Evolutionary conservation across 2,329 filamentous ascomycete genomes (phyloP).

Genomic region (Ceratocystis ficicola): DNA sequence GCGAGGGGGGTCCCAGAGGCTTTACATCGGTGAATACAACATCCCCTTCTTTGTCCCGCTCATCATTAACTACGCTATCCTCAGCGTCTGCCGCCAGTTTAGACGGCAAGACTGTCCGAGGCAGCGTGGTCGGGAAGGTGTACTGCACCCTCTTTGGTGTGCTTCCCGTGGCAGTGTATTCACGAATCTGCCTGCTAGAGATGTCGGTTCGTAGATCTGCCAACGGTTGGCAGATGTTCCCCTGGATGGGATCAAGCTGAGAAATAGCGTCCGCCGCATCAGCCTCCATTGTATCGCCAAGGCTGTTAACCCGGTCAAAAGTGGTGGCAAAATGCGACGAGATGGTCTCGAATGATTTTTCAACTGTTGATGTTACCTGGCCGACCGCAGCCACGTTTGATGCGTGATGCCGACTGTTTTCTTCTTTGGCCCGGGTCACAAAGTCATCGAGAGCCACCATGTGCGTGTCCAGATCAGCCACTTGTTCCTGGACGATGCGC

Average conservation of each 20-base stretch:
- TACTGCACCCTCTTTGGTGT: constrained; percentile 77
- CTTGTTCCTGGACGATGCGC: constrained; percentile 78
- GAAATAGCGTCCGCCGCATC: constrained; percentile 48
- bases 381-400: constrained; percentile 56
- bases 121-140: constrained; percentile 65
- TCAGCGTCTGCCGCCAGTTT: constrained; percentile 35
- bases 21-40: constrained; percentile 34
- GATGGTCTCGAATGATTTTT: constrained; percentile 58
- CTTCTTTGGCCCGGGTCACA: constrained; percentile 64
- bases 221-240: constrained; percentile 56
- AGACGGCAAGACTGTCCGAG: constrained; percentile 51
- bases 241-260: constrained; percentile 48
- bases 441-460: constrained; percentile 87
- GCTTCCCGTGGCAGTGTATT: constrained; percentile 74
- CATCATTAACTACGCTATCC: constrained; percentile 23
- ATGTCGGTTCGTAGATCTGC: constrained; percentile 59
- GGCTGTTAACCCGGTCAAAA: constrained; percentile 52
- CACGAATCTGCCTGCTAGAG: constrained; percentile 50
- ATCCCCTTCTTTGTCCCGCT: constrained; percentile 31
- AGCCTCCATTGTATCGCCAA: constrained; percentile 55
- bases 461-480: constrained; percentile 73
- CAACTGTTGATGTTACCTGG: constrained; percentile 53
- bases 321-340: constrained; percentile 57
- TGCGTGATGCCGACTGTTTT: constrained; percentile 68
- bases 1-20: constrained; percentile 22